Conservation (phyloP, 768 basidiomycete species). For the Saitozyma podzolica region DNA sequence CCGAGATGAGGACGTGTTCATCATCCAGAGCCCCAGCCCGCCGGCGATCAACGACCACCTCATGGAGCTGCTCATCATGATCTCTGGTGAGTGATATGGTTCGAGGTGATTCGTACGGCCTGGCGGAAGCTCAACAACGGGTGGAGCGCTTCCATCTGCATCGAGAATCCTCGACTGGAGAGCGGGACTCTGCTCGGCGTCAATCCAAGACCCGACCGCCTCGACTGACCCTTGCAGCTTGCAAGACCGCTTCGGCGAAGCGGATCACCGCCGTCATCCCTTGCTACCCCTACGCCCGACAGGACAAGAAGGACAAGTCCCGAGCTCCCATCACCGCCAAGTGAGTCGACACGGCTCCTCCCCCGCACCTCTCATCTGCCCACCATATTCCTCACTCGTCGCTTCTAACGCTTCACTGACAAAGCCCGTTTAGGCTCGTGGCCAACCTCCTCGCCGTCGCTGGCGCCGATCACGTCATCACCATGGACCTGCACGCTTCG, state of each 20-base stretch:
- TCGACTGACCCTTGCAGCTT: conserved; percentile 55
- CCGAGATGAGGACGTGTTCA: conserved; percentile 97
- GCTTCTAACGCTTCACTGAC: not conserved
- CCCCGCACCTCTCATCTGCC: not conserved
- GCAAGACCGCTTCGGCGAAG: conserved; percentile 98
- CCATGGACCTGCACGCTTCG: conserved; percentile 97
- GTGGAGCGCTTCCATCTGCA: too few species aligned
- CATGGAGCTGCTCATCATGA: conserved; percentile 99
- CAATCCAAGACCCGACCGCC: not conserved
- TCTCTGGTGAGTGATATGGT: conserved; percentile 62
- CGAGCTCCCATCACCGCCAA: conserved; percentile 97
- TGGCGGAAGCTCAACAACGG: not conserved
- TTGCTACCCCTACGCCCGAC: conserved; percentile 92
- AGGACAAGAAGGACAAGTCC: conserved; percentile 99
- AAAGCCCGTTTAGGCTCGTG: conserved; percentile 60
- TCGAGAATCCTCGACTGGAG: too few species aligned
- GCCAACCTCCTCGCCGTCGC: conserved; percentile 88
- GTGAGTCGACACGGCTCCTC: conserved; percentile 31
- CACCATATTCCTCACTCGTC: not conserved
- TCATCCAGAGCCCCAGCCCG: conserved; percentile 68
- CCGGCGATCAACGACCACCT: conserved; percentile 75
- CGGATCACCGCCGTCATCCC: conserved; percentile 98
- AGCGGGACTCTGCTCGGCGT: too few species aligned
- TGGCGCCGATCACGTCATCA: conserved; percentile 97
- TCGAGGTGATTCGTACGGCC: too few species aligned